Evolutionary conservation across 345 rosid species (phyloP).

Genomic region (Excoecaria cochinchinensis): DNA sequence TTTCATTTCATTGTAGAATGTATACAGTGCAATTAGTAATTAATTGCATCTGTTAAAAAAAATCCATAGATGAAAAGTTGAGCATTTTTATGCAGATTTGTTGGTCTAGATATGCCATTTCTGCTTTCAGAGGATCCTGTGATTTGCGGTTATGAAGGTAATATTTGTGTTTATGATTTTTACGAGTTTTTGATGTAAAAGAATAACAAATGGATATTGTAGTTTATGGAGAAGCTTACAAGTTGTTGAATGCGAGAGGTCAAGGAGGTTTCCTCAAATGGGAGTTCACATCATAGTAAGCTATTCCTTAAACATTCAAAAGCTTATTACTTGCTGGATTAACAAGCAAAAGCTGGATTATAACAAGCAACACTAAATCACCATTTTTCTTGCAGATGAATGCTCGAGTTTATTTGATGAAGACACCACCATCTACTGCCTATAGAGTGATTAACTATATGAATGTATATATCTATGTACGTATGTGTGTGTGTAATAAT

Average conservation of each 20-base stretch:
- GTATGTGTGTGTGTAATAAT: too few relatives aligned
- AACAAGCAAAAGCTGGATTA: too few relatives aligned
- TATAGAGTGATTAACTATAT: too few relatives aligned
- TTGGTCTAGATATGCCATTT: slow-evolving; percentile 92
- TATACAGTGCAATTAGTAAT: too few relatives aligned
- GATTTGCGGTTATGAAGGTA: slow-evolving; percentile 83
- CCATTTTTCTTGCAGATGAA: too few relatives aligned
- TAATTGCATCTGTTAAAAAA: too few relatives aligned
- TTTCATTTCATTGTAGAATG: background rate
- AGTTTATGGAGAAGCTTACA: slow-evolving; percentile 74
- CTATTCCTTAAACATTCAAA: background rate
- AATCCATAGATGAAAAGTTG: background rate
- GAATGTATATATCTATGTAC: too few relatives aligned
- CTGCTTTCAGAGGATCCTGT: slow-evolving; percentile 90
- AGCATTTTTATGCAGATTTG: slow-evolving; percentile 41
- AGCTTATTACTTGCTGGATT: too few relatives aligned
- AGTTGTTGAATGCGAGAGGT: slow-evolving; percentile 71
- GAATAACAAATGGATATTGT: slow-evolving; percentile 12
- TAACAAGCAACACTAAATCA: too few relatives aligned
- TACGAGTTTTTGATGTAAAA: background rate
- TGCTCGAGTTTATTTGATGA: too few relatives aligned
- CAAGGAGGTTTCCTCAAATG: slow-evolving; percentile 78
- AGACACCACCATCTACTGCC: too few relatives aligned
- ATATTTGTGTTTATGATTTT: background rate
- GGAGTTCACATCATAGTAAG: slow-evolving; percentile 51